Evolutionary conservation across 1,284 basidiomycete species (phyloP), one percentile per base, ranked within the genome.

Genomic region (Coniophora puteana): DNA sequence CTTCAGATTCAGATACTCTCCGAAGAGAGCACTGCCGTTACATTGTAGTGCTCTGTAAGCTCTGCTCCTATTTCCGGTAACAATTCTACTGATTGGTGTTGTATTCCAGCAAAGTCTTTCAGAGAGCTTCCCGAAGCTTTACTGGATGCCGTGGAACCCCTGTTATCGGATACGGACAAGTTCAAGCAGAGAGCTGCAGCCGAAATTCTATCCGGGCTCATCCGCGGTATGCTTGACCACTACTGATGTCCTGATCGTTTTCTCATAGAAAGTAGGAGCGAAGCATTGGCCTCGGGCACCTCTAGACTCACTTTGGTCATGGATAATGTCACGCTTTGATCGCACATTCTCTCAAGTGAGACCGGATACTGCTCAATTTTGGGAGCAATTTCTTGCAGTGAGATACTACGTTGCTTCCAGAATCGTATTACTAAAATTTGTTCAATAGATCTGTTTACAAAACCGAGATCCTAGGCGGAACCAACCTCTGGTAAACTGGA

Each of bases 151-250:
- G 64, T 83, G 24, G 84, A 90, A 34, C 69, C 76, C 7, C 57
- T 88, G 30, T 62, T 89, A 35, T 69, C 68, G 24, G 85, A 85
- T 45, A 55, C 75, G 27, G 90, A 97, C 58, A 88, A 92, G 43
- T 95, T 92, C 69, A 90, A 92, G 64, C 93, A 95, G 57, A 79
- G 94, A 23, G 92, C 92, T 17, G 86, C 87, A 6, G 90, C 87
- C 38, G 95, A 99, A 68, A 68, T 96, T 23, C 60, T 97, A 26
- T 76, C 80, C 33, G 94, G 93, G 31, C 56, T 89, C 36, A 59
- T 87, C 38, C 74, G 81, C 50, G 83, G 83, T 83, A 54, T 44
- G 59, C 40, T 27, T 45, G 13, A 44, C 42, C 24, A 23, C 13
- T 31, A 33, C 26, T 40, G 26, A 34, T 28, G 22, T 13, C 21